Conservation (phyloP, 768 basidiomycete genomes). For the Rhodocollybia butyracea region DNA sequence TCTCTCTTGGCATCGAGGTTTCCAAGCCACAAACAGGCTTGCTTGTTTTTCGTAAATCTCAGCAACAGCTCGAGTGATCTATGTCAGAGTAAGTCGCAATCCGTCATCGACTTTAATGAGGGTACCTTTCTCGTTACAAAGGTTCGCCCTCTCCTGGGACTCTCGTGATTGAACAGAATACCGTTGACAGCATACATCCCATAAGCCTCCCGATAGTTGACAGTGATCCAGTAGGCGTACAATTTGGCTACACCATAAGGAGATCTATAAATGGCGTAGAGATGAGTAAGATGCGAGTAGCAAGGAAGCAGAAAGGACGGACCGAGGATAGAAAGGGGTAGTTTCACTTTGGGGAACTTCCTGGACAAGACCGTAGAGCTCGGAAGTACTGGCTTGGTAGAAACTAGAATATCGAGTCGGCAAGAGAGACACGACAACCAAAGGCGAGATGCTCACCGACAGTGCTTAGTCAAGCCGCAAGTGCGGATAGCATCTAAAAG, state of each 20-base stretch:
- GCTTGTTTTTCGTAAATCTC: conserved; percentile 90
- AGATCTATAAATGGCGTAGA: too few species aligned
- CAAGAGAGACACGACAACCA: background rate
- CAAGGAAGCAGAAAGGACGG: background rate
- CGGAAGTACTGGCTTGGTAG: conserved; percentile 97
- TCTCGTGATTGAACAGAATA: conserved; percentile 98
- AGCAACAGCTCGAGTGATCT: conserved; percentile 85
- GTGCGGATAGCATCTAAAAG: conserved; percentile 95
- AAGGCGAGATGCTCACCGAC: conserved; percentile 36
- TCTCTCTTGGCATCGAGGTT: conserved; percentile 95
- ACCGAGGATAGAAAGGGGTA: conserved; percentile 96
- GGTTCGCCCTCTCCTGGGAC: conserved; percentile 88
- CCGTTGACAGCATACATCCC: conserved; percentile 97
- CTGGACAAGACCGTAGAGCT: conserved; percentile 95
- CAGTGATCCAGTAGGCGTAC: conserved; percentile 87
- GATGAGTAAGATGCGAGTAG: background rate
- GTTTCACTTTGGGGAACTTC: conserved; percentile 95
- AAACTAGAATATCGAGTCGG: conserved; percentile 36
- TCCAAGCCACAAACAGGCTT: conserved; percentile 87
- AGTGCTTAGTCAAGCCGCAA: conserved; percentile 88
- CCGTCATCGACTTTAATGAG: background rate
- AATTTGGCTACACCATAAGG: conserved; percentile 97
- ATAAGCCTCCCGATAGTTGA: conserved; percentile 93
- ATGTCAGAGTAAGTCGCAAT: background rate
- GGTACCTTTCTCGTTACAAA: conserved; percentile 86